Conservation (phyloP, 202 grass and related monocot species). For the Panicum virgatum region DNA sequence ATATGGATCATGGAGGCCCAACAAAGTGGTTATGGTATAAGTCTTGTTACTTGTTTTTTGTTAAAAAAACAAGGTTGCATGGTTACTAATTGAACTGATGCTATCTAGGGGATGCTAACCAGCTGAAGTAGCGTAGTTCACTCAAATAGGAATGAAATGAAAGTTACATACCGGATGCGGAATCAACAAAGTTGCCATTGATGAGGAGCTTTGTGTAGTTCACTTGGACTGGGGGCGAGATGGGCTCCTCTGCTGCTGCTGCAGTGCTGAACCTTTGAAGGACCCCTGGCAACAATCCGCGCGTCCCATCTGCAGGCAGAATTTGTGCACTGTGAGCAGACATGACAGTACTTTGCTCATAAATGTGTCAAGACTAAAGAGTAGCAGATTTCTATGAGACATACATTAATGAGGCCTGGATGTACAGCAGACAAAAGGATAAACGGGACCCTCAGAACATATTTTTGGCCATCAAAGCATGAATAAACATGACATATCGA, state of each 20-base stretch:
- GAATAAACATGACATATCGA: not conserved
- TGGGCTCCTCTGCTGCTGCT: slow-evolving; percentile 69
- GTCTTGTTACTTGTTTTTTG: not conserved
- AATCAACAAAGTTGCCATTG: slow-evolving; percentile 82
- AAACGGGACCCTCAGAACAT: not conserved
- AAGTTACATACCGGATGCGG: slow-evolving; percentile 67
- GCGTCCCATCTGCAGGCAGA: slow-evolving; percentile 51
- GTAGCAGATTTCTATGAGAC: not conserved
- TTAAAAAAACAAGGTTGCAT: not conserved
- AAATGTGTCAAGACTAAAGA: not conserved
- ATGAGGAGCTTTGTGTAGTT: slow-evolving; percentile 81
- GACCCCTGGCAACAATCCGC: slow-evolving; percentile 50
- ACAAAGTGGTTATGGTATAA: not conserved
- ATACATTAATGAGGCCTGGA: not conserved
- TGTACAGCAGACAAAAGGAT: not conserved
- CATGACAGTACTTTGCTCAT: not conserved
- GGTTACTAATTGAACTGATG: not conserved
- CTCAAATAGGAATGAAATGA: not conserved
- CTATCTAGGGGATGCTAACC: not conserved
- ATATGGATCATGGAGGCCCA: not conserved
- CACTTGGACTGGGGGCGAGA: slow-evolving; percentile 72
- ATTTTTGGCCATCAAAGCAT: not conserved
- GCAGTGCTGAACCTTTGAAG: slow-evolving; percentile 82
- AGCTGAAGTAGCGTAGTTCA: not conserved
- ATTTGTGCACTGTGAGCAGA: not conserved